Conservation (phyloP, 129 eudicot genomes). For the Erigeron canadensis region DNA sequence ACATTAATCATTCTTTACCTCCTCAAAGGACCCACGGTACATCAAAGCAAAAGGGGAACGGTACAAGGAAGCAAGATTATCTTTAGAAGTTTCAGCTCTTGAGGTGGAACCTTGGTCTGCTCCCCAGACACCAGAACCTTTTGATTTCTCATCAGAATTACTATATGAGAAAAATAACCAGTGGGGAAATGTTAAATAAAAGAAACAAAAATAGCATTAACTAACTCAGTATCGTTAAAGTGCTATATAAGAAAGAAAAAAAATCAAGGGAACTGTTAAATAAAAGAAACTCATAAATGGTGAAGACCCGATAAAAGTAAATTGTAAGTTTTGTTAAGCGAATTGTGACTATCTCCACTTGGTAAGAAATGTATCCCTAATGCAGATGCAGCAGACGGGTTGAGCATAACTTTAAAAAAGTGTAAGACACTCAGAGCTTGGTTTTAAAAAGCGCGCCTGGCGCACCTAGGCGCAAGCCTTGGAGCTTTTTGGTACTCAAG, state of each 20-base stretch:
- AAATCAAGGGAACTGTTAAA: background rate
- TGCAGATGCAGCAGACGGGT: background rate
- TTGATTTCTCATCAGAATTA: slow-evolving; percentile 77
- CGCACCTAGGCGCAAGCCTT: too few species aligned
- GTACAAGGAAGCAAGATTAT: slow-evolving; percentile 84
- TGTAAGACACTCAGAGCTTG: background rate
- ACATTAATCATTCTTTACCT: slow-evolving; percentile 43
- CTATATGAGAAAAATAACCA: too few species aligned
- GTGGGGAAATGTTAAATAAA: too few species aligned
- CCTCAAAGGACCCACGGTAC: slow-evolving; percentile 80
- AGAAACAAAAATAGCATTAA: background rate
- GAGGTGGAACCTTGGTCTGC: slow-evolving; percentile 61
- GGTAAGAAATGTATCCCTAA: too few species aligned
- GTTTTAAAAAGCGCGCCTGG: too few species aligned
- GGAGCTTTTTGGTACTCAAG: too few species aligned
- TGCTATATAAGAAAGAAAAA: background rate
- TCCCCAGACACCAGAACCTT: slow-evolving; percentile 76
- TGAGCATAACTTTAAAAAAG: background rate
- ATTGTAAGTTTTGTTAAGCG: too few species aligned
- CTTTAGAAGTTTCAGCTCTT: slow-evolving; percentile 45
- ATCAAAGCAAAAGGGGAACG: slow-evolving; percentile 80
- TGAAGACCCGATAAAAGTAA: too few species aligned
- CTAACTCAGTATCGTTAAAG: background rate
- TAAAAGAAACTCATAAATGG: too few species aligned
- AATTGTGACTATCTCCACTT: too few species aligned